These are phyloP conservation scores for Blumeriella jaapii DNA, from an alignment of 2,329 filamentous ascomycete species.

Conservation along the genomic window DNA sequence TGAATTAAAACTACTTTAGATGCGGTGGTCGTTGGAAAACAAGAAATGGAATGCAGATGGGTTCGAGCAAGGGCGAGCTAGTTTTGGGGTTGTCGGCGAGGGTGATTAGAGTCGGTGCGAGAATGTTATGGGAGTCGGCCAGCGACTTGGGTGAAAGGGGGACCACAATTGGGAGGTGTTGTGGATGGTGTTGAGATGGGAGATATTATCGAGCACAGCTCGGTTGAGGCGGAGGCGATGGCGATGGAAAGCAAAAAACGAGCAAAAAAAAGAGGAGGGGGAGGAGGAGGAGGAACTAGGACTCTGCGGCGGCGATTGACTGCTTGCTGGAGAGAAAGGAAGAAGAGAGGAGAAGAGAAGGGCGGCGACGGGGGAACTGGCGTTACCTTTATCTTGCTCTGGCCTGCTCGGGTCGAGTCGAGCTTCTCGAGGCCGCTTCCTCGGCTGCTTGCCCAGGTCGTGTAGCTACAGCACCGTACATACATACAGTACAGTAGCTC, in stretches of 20 bases:
- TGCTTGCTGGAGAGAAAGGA: conserved; percentile 54
- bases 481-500: no score
- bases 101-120: conserved; percentile 39
- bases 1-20: conserved; percentile 27
- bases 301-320: conserved; percentile 40
- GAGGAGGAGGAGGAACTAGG: conserved; percentile 34
- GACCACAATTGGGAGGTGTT: no score
- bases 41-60: conserved; percentile 25
- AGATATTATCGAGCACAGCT: conserved; percentile 44
- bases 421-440: conserved; percentile 4
- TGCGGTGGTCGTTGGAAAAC: conserved; percentile 15
- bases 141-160: conserved; percentile 37
- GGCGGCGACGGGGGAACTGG: conserved; percentile 19
- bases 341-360: conserved; percentile 17
- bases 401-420: no score
- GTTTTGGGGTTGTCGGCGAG: conserved; percentile 17
- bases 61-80: conserved; percentile 32
- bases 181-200: conserved; percentile 24
- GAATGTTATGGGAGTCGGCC: conserved; percentile 43
- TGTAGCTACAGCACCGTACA: no score
- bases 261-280: conserved; percentile 33
- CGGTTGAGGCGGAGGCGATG: conserved; percentile 32
- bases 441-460: no score
- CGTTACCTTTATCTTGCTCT: conserved; percentile 24
- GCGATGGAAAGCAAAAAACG: conserved; percentile 13